Evolutionary conservation across 495 filamentous ascomycete genomes (phyloP), one percentile per base, ranked within the genome.

Genomic region (Penicillium longicatenatum): DNA sequence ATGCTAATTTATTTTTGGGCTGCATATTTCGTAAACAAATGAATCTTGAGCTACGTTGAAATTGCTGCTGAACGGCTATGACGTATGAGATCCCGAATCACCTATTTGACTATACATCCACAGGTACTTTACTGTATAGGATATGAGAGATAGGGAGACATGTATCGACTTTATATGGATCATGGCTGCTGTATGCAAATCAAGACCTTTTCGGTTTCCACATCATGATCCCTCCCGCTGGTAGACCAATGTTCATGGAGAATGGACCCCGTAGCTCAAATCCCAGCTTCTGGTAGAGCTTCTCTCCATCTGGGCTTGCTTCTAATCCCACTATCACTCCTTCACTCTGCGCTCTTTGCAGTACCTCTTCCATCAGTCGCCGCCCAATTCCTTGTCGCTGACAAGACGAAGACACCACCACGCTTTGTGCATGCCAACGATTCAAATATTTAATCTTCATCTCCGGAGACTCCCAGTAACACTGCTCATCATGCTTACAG

Each of bases 231-330:
- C 49, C 59, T 12, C 52, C 52, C 0, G 5, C 39, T 4, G 20
- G 30, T 7, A 31, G 17, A 10, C 46, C 49, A 33, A 57, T 1
- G 24, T n/a, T 21, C 59, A 53, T 50, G 11, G 44, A 61, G n/a
- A 52, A 53, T 16, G 31, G 31, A 8, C 59, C 59, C 20, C 54
- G 49, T 44, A 61, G 17, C 20, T 21, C 33, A 26, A 60, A 60
- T 26, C 57, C 57, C 19, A 60, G 21, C 19, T 17, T 16, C 11
- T 24, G 51, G 14, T 55, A 60, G 14, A 60, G 52, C 57, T 45
- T 54, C 35, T 55, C 57, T 9, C 45, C 57, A 24, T 60, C 57
- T n/a, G 9, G 26, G 44, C 51, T 60, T 2, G 57, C 57, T 17
- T 60, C 57, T 24, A 60, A 39, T 4, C 52, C 51, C 4, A 60